Percentiles rank a stretch among this genome's conserved stretches.
These are phyloP conservation scores for Geoglossum cookeanum DNA, from an alignment of 2,329 filamentous ascomycete species.

Conservation along the genomic window DNA sequence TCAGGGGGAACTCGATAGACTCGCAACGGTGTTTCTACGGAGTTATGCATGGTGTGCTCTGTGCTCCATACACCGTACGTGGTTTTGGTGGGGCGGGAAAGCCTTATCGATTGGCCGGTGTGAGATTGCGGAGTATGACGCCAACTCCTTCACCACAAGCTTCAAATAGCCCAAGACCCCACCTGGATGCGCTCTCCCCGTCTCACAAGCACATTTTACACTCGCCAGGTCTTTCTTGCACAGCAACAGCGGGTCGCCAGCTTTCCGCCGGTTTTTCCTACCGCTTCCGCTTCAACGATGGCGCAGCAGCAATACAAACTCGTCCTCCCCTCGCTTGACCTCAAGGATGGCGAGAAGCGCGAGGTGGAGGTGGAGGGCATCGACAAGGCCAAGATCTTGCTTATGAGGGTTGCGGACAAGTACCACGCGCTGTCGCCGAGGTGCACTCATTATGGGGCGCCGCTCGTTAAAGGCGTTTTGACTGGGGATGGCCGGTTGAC, in stretches of 20 bases:
- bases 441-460: slow-evolving; percentile 85
- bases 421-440: slow-evolving; percentile 65
- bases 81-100: too few relatives aligned
- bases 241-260: neutral
- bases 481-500: slow-evolving; percentile 66
- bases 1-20: too few relatives aligned
- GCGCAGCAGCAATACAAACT: slow-evolving; percentile 33
- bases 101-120: too few relatives aligned
- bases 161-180: too few relatives aligned
- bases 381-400: slow-evolving; percentile 65
- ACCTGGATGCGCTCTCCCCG: neutral
- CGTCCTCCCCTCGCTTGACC: slow-evolving; percentile 54
- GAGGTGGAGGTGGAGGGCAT: slow-evolving; percentile 85
- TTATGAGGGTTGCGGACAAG: slow-evolving; percentile 59
- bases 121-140: too few relatives aligned
- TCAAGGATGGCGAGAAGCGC: slow-evolving; percentile 65
- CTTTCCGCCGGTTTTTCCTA: neutral
- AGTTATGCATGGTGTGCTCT: too few relatives aligned
- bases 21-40: too few relatives aligned
- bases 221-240: neutral
- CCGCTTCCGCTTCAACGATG: neutral
- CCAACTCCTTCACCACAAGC: too few relatives aligned
- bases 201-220: neutral
- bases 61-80: too few relatives aligned
- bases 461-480: slow-evolving; percentile 68